Base-by-base conservation (phyloP, 2,329 filamentous ascomycete species). In the Camillea tinctor region DNA sequence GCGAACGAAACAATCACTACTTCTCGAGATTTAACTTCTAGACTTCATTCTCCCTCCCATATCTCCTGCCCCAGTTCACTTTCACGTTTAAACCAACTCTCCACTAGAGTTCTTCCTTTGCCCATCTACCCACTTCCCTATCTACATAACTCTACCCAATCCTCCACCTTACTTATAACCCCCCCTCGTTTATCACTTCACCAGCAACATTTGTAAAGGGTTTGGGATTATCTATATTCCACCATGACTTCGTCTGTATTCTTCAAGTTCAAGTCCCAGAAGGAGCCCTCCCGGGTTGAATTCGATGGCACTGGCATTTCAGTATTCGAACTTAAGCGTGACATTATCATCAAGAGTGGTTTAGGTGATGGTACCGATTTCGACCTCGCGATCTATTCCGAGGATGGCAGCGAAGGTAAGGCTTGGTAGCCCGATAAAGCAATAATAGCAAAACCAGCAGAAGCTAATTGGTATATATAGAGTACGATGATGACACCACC, bases 221-320 rank as follows among this genome's bases (percentile, higher is more conserved):
- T 60, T 55, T 55, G 66, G 57, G 55, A 56, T 52, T 52, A 60
- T 62, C 60, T 57, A 60, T 64, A 64, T 56, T 61, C 74, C 80
- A 87, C 72, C 72, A 97, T 97, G 93, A 87, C 92, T 75, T 97
- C 95, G 59, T 98, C 93, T 68, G 95, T 99, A 74, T 98, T 97
- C 80, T 99, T 97, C 91, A 97, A 97, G 81, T 99, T 99, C 88
- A 98, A 97, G 81, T 98, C 94, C 69, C 93, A 96, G 75, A 97
- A 93, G 81, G 95, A 98, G 74, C 92, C 93, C 62, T 92, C 92
- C 60, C 88, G 93, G 73, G 93, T 99, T 71, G 91, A 93, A 73
- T 98, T 99, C 77, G 94, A 99, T 78, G 95, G 95, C 74, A 97
- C 94, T 71, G 92, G 92, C 77, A 96, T 98, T 74, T 97, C 94